Base-by-base conservation (phyloP, 106 monocot species). In the Dendrobium nobile region DNA sequence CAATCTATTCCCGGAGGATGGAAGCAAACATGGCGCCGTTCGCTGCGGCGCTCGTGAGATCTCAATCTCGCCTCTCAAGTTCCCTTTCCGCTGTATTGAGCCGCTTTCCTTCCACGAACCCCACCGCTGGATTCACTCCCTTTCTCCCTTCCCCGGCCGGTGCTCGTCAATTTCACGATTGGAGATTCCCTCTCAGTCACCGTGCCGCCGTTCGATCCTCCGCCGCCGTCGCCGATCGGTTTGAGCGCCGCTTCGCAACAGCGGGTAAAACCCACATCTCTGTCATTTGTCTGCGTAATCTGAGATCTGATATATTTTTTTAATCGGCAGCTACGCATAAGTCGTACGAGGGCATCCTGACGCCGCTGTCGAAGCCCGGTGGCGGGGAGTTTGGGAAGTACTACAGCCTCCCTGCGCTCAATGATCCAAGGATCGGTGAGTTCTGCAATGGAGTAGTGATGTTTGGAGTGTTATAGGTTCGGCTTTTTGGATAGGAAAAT, bases 361-460 rank as follows among this genome's bases (percentile, higher is more conserved):
- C 85, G 19, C 40, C 87, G 24, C 84, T 95, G 3, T 75, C 86
- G 43, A 94, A 88, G 83, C 94, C 94, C 5, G 89, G 86, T 77
- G 94, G 94, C 4, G 91, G 94, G 15, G 94, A 91, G 74, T 89
- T 91, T 58, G 94, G 94, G 9, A 89, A 94, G 84, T 94, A 91
- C 78, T 94, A 88, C 80, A 90, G 91, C 85, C 78, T 94, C 65
- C 89, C 91, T 26, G 89, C 94, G 61, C 91, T 94, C 22, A 79
- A 82, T 41, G 94, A 94, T 74, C 91, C 91, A 5, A 73, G 94
- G 68, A 91, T 94, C 48, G 89, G 94, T 94, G 67, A 91, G 86
- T 59, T 15, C 51, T 41, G 51, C 28, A 54, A 18, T 73, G 33
- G 10, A 54, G 15, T 13, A 31, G 54, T 67, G 70, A 24, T 48